phyloP scores from a whole-genome alignment of 2,329 filamentous ascomycete species.

The Monilinia polystroma region DNA sequence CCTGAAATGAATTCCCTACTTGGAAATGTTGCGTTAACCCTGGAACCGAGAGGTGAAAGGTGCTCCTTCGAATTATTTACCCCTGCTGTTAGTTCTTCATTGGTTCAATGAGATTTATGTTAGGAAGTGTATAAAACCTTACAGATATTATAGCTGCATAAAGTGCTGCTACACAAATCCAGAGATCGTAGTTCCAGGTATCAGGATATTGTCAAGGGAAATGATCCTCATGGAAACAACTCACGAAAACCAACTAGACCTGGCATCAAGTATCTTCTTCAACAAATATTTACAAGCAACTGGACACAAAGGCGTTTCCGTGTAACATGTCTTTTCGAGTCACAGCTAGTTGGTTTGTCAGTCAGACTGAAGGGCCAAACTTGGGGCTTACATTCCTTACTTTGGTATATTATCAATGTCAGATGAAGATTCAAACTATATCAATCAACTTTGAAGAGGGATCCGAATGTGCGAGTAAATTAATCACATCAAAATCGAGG shows the following conservation, averaged over 20 bases:
- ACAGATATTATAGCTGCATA: not conserved
- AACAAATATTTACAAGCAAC: not conserved
- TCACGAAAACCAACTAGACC: not conserved
- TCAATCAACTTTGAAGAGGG: not conserved
- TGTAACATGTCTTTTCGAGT: not conserved
- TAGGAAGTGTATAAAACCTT: too few relatives aligned
- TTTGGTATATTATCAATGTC: not conserved
- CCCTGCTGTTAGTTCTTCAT: not conserved
- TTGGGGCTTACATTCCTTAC: not conserved
- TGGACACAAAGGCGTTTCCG: not conserved
- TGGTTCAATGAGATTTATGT: too few relatives aligned
- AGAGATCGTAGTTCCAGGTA: not conserved
- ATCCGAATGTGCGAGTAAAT: not conserved
- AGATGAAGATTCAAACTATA: not conserved
- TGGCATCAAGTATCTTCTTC: not conserved
- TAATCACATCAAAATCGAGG: not conserved
- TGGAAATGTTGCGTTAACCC: not conserved
- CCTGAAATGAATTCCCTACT: not conserved
- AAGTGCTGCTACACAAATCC: not conserved
- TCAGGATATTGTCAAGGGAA: not conserved
- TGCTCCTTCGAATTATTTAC: not conserved
- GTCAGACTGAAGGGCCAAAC: not conserved
- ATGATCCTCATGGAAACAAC: not conserved
- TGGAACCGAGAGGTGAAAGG: not conserved
- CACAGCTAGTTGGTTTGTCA: not conserved